Evolutionary conservation across 2,329 filamentous ascomycete species (phyloP), one percentile per base, ranked within the genome.

Genomic region (Septoria petroselini): DNA sequence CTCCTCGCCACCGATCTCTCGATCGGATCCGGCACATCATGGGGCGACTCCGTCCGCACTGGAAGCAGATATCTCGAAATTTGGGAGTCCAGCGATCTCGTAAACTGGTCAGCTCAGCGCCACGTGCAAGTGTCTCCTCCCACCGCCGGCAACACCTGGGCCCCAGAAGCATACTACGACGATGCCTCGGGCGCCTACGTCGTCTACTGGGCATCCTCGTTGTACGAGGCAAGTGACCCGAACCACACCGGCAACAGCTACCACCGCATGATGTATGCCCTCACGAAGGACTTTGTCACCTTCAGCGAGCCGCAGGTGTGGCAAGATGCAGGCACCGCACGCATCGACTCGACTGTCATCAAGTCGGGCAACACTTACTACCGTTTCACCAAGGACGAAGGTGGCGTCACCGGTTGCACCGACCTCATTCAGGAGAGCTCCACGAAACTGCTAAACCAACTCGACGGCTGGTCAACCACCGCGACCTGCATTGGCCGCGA

Each of bases 341-440:
- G 76, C 1, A 80, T 80, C 18, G 77, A 80, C 56, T 74, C 76
- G 0, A 79, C 76, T 0, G 73, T 79, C 0, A 59, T 79, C 11
- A 66, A 74, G 44, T 69, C 69, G 0, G 68, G 67, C 1, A 61
- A 62, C 8, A 62, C 61, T 0, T 79, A 74, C 59, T 76, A 77
- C 57, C 75, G 77, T 7, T 80, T 80, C 58, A 79, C 76, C 14
- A 80, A 80, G 50, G 77, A 80, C 34, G 77, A 80, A 48, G 73
- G 69, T 1, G 68, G 63, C 3, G 67, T 64, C 1, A 78, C 76
- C 0, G 77, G 77, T 1, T 80, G 77, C 58, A 67, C 65, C 2
- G 77, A 80, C 35, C 79, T 80, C 18, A 79, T 80, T 15, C 71
- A 80, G 51, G 77, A 80, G 55, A 70, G 70, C 25, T 77, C 76